Percentiles rank a stretch among this genome's conserved stretches.
phyloP scores from a whole-genome alignment of 129 eudicot genomes.

The Chrysanthemum makinoi region DNA sequence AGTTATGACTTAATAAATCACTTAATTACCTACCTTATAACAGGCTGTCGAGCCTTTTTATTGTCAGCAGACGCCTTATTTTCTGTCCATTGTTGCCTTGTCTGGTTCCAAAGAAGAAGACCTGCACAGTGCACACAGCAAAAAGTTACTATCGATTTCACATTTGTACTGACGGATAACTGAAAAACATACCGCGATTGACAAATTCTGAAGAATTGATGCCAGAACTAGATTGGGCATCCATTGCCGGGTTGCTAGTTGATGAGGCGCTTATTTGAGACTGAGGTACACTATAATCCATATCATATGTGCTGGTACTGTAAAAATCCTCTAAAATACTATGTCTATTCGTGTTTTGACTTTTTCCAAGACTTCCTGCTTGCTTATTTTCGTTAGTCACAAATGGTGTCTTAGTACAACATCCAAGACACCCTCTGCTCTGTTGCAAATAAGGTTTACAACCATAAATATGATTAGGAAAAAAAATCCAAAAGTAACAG shows the following conservation, averaged over 20 bases:
- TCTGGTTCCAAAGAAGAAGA: slow-evolving; percentile 81
- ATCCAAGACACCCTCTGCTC: slow-evolving; percentile 99
- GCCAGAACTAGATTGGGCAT: slow-evolving; percentile 43
- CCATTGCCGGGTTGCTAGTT: slow-evolving; percentile 55
- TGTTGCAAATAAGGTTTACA: slow-evolving; percentile 78
- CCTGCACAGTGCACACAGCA: slow-evolving; percentile 37
- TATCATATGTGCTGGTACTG: slow-evolving; percentile 76
- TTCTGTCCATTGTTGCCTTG: slow-evolving; percentile 86
- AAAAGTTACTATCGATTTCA: background rate
- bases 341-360: slow-evolving; percentile 31
- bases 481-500: background rate
- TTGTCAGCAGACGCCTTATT: slow-evolving; percentile 40
- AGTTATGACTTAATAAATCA: background rate
- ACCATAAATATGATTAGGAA: slow-evolving; percentile 44
- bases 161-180: background rate
- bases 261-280: slow-evolving; percentile 80
- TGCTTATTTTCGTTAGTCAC: slow-evolving; percentile 61
- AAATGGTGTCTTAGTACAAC: slow-evolving; percentile 61
- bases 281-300: slow-evolving; percentile 67
- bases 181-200: slow-evolving; percentile 52
- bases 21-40: slow-evolving; percentile 44
- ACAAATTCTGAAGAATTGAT: slow-evolving; percentile 71
- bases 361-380: slow-evolving; percentile 43
- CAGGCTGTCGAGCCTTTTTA: slow-evolving; percentile 51
- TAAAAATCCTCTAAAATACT: slow-evolving; percentile 62